Evolutionary conservation across 2,329 filamentous ascomycete genomes (phyloP), one percentile per base, ranked within the genome.

Genomic region (Calonectria pteridis): DNA sequence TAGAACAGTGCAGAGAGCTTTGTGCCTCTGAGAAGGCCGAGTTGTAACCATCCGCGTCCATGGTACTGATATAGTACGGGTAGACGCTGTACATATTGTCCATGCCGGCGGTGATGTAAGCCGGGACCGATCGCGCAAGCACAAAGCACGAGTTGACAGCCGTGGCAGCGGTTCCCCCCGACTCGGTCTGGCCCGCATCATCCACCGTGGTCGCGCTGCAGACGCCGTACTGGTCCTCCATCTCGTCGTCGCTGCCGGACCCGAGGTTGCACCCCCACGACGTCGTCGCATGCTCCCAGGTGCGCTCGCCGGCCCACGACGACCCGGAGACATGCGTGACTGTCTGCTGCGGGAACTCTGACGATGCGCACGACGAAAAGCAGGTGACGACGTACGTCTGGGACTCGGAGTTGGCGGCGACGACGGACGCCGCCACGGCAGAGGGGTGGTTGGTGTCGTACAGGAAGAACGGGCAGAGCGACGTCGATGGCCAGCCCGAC

Each of bases 281-380:
- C 31, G 63, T 68, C 28, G 75, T 74, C 13, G 68, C 53, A 55
- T 73, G 69, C 20, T 73, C 69, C 72, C 73, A 68, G 33, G 72
- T 77, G 49, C 72, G 65, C 23, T 74, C 68, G n/a, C 67, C 65
- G 33, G 69, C 55, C 72, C 68, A 77, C 14, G 62, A 79, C 23
- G 70, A 77, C 26, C 26, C 69, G 28, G 31, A 55, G 23, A 75
- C 49, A 62, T 73, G 69, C 37, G 72, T 72, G 49, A 77, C 33
- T 55, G 75, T 76, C 50, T 78, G 73, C 59, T 67, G 51, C 14
- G 75, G 75, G 50, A 78, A 76, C 18, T 69, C 63, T 14, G 69
- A 63, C 20, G 75, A 43, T 28, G 49, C 72, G 71, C 76, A 79
- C 67, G 71, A 70, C 26, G 64, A 68, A n/a, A 59, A 20, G 37